These are phyloP conservation scores for Jackrogersella multiformis DNA, from an alignment of 495 filamentous ascomycete species.

Conservation along the genomic window DNA sequence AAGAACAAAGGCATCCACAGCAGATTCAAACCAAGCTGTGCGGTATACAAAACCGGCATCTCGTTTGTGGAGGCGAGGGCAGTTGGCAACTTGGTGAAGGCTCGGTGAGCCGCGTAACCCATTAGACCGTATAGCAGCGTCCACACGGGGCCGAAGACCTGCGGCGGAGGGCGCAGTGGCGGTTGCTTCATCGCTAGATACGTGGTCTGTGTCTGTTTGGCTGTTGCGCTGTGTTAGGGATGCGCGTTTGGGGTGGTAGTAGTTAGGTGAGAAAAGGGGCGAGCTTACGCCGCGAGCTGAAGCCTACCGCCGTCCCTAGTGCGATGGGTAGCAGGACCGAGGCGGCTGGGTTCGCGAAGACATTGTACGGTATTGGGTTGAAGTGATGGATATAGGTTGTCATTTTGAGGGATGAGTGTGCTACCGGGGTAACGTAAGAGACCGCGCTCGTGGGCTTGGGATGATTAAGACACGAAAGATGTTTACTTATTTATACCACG, in stretches of 20 bases:
- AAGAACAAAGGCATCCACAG: constrained; percentile 97
- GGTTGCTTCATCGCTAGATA: constrained; percentile 80
- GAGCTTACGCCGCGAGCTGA: constrained; percentile 63
- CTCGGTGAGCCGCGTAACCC: constrained; percentile 86
- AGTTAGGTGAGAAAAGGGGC: neutral
- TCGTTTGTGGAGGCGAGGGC: constrained; percentile 43
- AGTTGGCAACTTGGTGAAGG: constrained; percentile 47
- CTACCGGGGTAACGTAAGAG: neutral
- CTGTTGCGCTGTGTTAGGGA: constrained; percentile 41
- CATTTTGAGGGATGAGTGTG: constrained; percentile 56
- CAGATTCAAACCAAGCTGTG: constrained; percentile 84
- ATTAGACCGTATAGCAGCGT: constrained; percentile 85
- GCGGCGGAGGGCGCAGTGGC: constrained; percentile 78
- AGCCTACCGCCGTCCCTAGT: constrained; percentile 71
- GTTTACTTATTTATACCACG: neutral
- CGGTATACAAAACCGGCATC: constrained; percentile 73
- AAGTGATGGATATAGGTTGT: constrained; percentile 70
- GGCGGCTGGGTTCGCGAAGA: constrained; percentile 72
- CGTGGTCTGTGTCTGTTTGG: constrained; percentile 65
- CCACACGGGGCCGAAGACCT: constrained; percentile 87
- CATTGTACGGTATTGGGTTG: constrained; percentile 65
- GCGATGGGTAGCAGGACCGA: constrained; percentile 75
- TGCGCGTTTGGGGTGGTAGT: neutral
- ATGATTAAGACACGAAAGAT: neutral
- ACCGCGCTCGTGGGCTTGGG: neutral